A percentile compares a stretch with the other conserved stretches of the same genome.
phyloP scores from a whole-genome alignment of 768 basidiomycete genomes.

The Mycena amicta region DNA sequence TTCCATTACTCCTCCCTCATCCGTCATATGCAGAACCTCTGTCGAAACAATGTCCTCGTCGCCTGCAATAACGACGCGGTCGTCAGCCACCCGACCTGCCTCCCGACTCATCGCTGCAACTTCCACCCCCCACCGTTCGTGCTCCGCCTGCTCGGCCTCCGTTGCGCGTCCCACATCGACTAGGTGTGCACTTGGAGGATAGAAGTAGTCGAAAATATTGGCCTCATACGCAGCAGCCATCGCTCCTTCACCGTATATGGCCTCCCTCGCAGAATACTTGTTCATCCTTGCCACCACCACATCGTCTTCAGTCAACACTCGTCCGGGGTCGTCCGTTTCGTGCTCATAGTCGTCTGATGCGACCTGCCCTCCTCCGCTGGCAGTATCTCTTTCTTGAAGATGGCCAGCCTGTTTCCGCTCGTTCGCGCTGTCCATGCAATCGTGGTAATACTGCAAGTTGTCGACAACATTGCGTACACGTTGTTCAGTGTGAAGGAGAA shows the following conservation, averaged over 20 bases:
- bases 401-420: not conserved
- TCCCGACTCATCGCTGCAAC: not conserved
- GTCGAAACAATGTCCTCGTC: not conserved
- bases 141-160: not conserved
- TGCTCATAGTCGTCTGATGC: not conserved
- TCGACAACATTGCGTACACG: constrained; percentile 17
- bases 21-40: too few relatives aligned
- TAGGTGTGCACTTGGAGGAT: too few relatives aligned
- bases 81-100: not conserved
- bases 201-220: too few relatives aligned
- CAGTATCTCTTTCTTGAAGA: not conserved
- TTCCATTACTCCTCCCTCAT: too few relatives aligned
- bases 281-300: not conserved
- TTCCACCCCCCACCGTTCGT: not conserved
- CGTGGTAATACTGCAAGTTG: constrained; percentile 39
- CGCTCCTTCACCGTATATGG: not conserved
- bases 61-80: not conserved
- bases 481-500: not conserved
- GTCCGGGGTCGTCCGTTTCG: not conserved
- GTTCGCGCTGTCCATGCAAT: constrained; percentile 24
- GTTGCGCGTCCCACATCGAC: not conserved
- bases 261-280: not conserved
- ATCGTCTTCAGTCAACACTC: not conserved
- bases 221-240: not conserved
- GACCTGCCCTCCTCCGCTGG: not conserved